Evolutionary conservation across 352 stramenopile species (phyloP).

Genomic region (Globisporangium sylvaticum): DNA sequence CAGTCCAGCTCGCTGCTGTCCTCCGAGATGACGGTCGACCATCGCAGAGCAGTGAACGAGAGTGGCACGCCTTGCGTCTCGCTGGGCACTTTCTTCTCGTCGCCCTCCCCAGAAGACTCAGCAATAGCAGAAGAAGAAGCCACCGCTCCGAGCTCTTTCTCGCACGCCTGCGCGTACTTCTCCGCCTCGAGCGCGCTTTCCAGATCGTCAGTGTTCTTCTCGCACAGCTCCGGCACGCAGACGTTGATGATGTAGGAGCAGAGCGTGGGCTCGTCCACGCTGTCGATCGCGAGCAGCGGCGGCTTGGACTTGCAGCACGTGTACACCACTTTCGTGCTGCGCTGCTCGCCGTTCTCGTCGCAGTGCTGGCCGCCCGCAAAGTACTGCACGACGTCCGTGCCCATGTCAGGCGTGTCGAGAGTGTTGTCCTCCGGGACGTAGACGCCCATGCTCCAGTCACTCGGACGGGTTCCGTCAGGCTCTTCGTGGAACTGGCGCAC

Average conservation of each 20-base stretch:
- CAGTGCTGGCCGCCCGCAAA: constrained; percentile 77
- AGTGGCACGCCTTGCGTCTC: constrained; percentile 17
- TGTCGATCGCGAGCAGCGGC: constrained; percentile 48
- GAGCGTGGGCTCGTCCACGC: constrained; percentile 76
- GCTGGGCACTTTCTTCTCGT: constrained; percentile 16
- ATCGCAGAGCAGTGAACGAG: constrained; percentile 67
- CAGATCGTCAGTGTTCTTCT: constrained; percentile 26
- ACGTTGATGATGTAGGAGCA: constrained; percentile 79
- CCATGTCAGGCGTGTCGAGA: constrained; percentile 18
- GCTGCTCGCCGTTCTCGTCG: constrained; percentile 77
- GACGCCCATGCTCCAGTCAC: constrained; percentile 82
- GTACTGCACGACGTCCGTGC: constrained; percentile 60
- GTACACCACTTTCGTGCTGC: constrained; percentile 71
- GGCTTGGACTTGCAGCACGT: constrained; percentile 72
- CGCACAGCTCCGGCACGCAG: constrained; percentile 75
- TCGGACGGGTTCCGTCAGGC: constrained; percentile 55
- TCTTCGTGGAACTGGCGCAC: constrained; percentile 84
- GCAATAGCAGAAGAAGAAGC: background rate
- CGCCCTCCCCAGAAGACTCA: background rate
- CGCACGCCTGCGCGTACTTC: constrained; percentile 43
- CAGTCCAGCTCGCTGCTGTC: constrained; percentile 86
- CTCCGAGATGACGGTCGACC: constrained; percentile 76
- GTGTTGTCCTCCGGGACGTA: constrained; percentile 37
- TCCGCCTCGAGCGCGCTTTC: constrained; percentile 23
- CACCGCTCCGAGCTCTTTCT: constrained; percentile 38